These are phyloP conservation scores for Echinosophora koreensis DNA, from an alignment of 306 rosid species.

Conservation along the genomic window DNA sequence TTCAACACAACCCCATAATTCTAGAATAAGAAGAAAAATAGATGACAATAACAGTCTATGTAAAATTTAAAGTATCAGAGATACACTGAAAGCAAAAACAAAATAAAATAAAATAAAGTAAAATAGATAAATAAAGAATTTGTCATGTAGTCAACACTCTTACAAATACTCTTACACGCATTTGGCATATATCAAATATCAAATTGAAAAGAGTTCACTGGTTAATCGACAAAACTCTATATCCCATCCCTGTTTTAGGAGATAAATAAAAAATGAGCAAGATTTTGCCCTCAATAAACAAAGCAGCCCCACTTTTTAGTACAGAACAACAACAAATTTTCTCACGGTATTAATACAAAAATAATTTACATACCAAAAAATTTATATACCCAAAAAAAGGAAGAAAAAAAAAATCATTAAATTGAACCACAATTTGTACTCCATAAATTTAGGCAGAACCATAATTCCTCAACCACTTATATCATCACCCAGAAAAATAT, in stretches of 20 bases:
- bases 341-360: background rate
- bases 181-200: slow-evolving; percentile 16
- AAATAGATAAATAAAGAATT: background rate
- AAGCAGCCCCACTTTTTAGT: slow-evolving; percentile 11
- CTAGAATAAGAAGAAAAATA: background rate
- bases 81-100: background rate
- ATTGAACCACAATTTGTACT: slow-evolving; percentile 15
- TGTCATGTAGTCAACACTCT: background rate
- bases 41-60: slow-evolving; percentile 19
- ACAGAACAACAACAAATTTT: slow-evolving; percentile 9
- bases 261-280: background rate
- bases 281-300: background rate
- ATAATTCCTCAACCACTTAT: slow-evolving; percentile 22
- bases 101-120: slow-evolving; percentile 4
- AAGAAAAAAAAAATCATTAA: background rate
- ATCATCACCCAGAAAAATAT: slow-evolving; percentile 17
- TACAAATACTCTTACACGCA: background rate
- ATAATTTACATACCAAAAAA: background rate
- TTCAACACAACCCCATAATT: background rate
- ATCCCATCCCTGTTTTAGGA: slow-evolving; percentile 20
- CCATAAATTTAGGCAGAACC: slow-evolving; percentile 13
- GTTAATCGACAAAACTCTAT: slow-evolving; percentile 7
- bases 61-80: background rate
- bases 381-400: background rate
- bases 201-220: slow-evolving; percentile 25